Percentiles rank a stretch among this genome's conserved stretches.
Evolutionary conservation across 164 flowering plant genomes (phyloP).

Genomic region (grape (Vitis vinifera)): DNA sequence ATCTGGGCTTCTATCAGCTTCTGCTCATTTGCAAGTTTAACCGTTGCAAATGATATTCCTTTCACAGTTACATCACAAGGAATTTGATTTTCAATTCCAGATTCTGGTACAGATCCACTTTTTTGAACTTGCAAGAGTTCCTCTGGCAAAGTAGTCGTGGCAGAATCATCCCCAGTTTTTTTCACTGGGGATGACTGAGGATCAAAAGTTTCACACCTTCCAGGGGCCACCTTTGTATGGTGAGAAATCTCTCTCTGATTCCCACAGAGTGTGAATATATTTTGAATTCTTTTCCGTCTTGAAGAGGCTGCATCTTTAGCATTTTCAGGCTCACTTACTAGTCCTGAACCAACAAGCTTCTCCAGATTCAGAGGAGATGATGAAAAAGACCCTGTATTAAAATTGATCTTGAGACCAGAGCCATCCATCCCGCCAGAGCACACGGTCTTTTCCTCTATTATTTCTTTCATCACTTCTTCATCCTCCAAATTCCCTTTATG

Average conservation of each 20-base stretch:
- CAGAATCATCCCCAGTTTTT: slow-evolving; percentile 18
- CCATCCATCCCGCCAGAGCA: slow-evolving; percentile 16
- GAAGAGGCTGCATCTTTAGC: slow-evolving; percentile 46
- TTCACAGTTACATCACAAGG: background rate
- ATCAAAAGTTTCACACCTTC: slow-evolving; percentile 26
- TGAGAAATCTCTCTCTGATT: slow-evolving; percentile 80
- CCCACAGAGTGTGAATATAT: slow-evolving; percentile 92
- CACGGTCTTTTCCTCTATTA: slow-evolving; percentile 66
- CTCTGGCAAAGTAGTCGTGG: slow-evolving; percentile 13
- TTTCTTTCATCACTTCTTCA: slow-evolving; percentile 81
- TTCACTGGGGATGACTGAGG: slow-evolving; percentile 13
- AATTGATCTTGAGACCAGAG: background rate
- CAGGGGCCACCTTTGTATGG: slow-evolving; percentile 27
- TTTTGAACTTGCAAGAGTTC: slow-evolving; percentile 20
- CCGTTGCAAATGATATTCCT: background rate
- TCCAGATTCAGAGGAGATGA: slow-evolving; percentile 17
- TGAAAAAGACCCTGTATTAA: slow-evolving; percentile 11
- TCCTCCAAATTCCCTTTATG: slow-evolving; percentile 23
- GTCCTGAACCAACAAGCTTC: slow-evolving; percentile 1
- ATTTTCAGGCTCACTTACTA: slow-evolving; percentile 15
- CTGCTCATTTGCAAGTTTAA: slow-evolving; percentile 21
- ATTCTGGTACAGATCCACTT: slow-evolving; percentile 10
- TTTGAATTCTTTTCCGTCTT: slow-evolving; percentile 69
- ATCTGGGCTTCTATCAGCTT: slow-evolving; percentile 16
- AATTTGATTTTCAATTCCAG: background rate